Conservation (phyloP, 495 filamentous ascomycete species). For the Evansstolkia leycettana region DNA sequence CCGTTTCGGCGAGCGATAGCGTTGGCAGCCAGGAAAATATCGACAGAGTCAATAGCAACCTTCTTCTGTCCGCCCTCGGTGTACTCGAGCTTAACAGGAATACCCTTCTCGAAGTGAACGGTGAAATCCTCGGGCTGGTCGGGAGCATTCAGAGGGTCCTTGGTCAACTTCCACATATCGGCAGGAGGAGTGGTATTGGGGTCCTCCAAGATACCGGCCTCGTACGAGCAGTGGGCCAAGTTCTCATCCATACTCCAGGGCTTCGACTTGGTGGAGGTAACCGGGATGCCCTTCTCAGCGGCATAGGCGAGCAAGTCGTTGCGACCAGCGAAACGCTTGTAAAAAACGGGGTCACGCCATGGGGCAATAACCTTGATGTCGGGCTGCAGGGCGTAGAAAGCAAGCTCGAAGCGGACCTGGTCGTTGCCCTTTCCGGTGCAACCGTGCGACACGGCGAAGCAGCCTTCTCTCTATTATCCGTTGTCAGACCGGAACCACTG, state of each 20-base stretch:
- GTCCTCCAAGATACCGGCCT: conserved; percentile 57
- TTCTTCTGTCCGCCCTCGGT: conserved; percentile 38
- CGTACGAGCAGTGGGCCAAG: conserved; percentile 82
- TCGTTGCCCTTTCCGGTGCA: conserved; percentile 85
- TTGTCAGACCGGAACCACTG: conserved; percentile 1
- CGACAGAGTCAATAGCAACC: conserved; percentile 59
- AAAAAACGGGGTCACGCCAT: conserved; percentile 79
- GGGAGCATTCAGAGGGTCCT: conserved; percentile 65
- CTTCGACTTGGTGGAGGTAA: conserved; percentile 75
- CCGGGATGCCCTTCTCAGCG: conserved; percentile 62
- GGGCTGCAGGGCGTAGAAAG: conserved; percentile 63
- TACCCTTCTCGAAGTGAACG: conserved; percentile 72
- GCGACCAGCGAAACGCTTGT: conserved; percentile 68
- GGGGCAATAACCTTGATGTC: conserved; percentile 78
- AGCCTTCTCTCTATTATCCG: conserved; percentile 30
- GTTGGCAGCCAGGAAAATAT: conserved; percentile 72
- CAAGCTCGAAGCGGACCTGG: conserved; percentile 77
- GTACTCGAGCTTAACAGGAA: conserved; percentile 59
- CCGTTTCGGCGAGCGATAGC: conserved; percentile 64
- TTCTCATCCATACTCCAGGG: conserved; percentile 63
- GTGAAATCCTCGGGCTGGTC: conserved; percentile 66
- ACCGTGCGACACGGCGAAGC: conserved; percentile 57
- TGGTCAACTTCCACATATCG: conserved; percentile 78
- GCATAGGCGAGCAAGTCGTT: conserved; percentile 87
- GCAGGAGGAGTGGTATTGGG: conserved; percentile 47